Base-by-base conservation (phyloP, 768 basidiomycete genomes). In the Leccinum boreale region DNA sequence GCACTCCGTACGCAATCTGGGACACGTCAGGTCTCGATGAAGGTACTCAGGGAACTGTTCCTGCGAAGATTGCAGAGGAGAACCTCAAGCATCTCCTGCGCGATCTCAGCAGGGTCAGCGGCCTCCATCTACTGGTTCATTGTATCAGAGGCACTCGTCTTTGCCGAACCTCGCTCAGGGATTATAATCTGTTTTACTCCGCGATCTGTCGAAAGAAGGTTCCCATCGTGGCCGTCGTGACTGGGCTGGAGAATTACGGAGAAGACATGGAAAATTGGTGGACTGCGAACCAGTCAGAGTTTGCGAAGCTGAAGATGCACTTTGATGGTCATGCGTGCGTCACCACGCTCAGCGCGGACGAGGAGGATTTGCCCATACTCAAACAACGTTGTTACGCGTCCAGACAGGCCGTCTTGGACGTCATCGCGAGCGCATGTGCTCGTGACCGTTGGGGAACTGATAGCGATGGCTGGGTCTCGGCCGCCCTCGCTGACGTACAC, bases 21-120 rank as follows among this genome's bases (percentile, higher is more conserved):
- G 77, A 78, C 53, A 78, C 77, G 4, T 66, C 70, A 11, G 77
- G 77, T 8, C 71, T 78, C 7, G 68, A 75, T 51, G 78, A 79
- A 56, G 76, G 61, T 21, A 48, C 64, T 48, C 49, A 58, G 21
- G 74, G 74, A 53, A 65, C 57, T 9, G 61, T 69, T 46, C 66
- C 69, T 55, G 66, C 70, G 33, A 68, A 66, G 50, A 59, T 62
- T 55, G 74, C 73, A 56, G 65, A 66, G 29, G 48, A 59, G 52
- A 63, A 65, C 46, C 64, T 70, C 35, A 69, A 54, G 21, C 57
- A 42, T 5, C 62, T 73, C 46, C 42, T 74, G 2, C 57, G 52
- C 33, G 71, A 65, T 51, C 64, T 70, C 35, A 57, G 50, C 57
- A 61, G 47, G 52, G 67, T 66, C 26, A 36, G 67, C 49, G 71